These are phyloP conservation scores for Albizia julibrissin DNA, from an alignment of 306 rosid genomes.

Conservation along the genomic window DNA sequence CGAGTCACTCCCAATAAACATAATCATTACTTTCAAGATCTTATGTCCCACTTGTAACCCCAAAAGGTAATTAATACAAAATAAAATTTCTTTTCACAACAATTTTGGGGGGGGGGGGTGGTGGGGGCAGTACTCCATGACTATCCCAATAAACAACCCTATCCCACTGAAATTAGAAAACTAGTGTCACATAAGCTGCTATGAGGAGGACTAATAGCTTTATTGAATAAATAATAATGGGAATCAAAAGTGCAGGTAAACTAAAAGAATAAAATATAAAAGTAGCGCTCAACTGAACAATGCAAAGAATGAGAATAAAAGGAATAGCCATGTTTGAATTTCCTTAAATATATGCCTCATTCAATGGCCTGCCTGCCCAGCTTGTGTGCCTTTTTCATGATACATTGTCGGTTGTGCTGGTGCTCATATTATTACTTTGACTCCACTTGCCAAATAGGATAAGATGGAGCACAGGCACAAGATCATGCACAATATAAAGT, in stretches of 20 bases:
- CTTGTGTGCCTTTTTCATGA: not conserved
- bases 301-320: not conserved
- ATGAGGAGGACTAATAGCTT: not conserved
- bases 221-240: not conserved
- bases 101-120: not conserved
- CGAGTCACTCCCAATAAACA: not conserved
- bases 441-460: not conserved
- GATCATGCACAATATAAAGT: not conserved
- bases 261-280: not conserved
- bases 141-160: not conserved
- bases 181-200: not conserved
- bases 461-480: conserved; percentile 6
- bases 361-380: not conserved
- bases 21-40: not conserved
- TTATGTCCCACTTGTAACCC: not conserved
- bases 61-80: not conserved
- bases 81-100: not conserved
- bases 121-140: not conserved
- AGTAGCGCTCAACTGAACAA: conserved; percentile 1
- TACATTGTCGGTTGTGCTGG: not conserved
- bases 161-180: not conserved
- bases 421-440: not conserved
- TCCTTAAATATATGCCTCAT: not conserved
- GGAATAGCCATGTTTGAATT: not conserved
- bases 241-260: not conserved